A percentile compares a stretch with the other conserved stretches of the same genome.
Conservation (phyloP, 176 grass and related monocot genomes). For the Poa annua region DNA sequence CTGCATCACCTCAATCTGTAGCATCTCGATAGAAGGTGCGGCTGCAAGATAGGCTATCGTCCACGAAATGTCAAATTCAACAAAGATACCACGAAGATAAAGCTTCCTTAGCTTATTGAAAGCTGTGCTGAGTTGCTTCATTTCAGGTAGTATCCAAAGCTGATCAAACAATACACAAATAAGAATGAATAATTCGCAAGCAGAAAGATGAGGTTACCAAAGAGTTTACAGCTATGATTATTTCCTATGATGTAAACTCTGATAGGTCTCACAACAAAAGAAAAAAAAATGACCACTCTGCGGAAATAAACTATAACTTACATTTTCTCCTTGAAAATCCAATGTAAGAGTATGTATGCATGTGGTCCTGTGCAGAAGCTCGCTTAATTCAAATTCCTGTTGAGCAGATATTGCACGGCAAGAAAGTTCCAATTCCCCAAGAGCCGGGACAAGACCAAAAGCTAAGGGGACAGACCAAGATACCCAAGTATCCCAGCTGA, state of each 20-base stretch:
- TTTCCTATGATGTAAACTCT: neutral
- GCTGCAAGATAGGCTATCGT: neutral
- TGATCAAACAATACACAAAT: neutral
- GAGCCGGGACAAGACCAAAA: conserved; percentile 5
- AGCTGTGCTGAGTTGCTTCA: conserved; percentile 10
- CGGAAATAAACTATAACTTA: neutral
- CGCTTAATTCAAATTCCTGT: neutral
- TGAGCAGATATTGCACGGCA: neutral
- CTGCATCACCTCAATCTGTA: neutral
- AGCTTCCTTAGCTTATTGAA: conserved; percentile 19
- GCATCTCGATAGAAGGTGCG: neutral
- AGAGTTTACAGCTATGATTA: neutral
- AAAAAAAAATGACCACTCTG: neutral
- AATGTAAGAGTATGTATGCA: conserved; percentile 15
- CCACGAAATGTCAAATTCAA: conserved; percentile 23
- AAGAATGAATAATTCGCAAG: neutral
- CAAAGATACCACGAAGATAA: neutral
- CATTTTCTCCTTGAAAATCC: conserved; percentile 21
- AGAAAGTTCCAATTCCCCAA: neutral
- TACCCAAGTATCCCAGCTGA: neutral
- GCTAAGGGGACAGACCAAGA: neutral
- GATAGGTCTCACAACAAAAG: neutral
- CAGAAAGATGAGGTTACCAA: neutral
- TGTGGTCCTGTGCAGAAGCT: neutral
- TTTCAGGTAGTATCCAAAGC: conserved; percentile 19